Percentiles rank a stretch among this genome's conserved stretches.
phyloP scores from a whole-genome alignment of 371 early-diverging fungal species.

The Mucor lusitanicus region DNA sequence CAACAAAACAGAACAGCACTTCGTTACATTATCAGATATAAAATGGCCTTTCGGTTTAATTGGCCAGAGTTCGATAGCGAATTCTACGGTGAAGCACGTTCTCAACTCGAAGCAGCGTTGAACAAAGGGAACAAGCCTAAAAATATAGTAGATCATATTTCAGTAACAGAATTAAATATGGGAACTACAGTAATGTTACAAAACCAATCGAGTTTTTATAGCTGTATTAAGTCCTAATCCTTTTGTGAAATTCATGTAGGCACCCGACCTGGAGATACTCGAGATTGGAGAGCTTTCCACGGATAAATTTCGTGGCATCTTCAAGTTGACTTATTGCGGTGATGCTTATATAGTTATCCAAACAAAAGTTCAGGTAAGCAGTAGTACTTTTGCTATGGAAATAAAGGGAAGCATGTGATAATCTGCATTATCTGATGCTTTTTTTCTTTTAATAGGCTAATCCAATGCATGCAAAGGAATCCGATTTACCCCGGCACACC shows the following conservation, averaged over 20 bases:
- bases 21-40: background rate
- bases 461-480: conserved; percentile 71
- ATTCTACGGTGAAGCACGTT: conserved; percentile 81
- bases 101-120: conserved; percentile 85
- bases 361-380: conserved; percentile 81
- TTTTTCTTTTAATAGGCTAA: conserved; percentile 56
- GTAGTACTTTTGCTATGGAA: background rate
- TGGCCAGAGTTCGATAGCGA: conserved; percentile 89
- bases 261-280: conserved; percentile 95
- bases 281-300: conserved; percentile 94
- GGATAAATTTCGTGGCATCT: conserved; percentile 94
- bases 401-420: conserved; percentile 4
- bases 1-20: background rate
- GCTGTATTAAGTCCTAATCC: background rate
- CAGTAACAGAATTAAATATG: conserved; percentile 90
- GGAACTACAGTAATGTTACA: conserved; percentile 77
- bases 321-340: conserved; percentile 90
- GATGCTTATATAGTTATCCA: conserved; percentile 92
- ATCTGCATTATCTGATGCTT: background rate
- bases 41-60: conserved; percentile 94
- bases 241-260: conserved; percentile 41
- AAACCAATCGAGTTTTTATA: background rate
- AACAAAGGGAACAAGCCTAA: conserved; percentile 91
- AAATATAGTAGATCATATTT: conserved; percentile 89
- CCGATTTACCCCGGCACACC: conserved; percentile 63